phyloP scores from a whole-genome alignment of 2,329 filamentous ascomycete genomes.

The Fusarium nygamai region DNA sequence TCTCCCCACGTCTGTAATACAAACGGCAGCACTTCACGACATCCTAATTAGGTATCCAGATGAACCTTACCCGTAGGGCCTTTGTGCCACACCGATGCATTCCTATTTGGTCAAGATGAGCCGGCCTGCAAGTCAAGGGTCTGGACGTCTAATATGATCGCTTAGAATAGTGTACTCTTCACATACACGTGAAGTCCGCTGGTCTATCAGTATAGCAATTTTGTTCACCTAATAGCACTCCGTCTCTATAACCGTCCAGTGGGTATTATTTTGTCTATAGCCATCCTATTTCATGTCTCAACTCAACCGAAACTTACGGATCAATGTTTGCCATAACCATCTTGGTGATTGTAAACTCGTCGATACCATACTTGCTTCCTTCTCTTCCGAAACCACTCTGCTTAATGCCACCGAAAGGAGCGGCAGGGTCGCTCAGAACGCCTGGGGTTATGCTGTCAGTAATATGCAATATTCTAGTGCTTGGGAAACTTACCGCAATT shows the following conservation, averaged over 20 bases:
- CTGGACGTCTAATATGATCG: neutral
- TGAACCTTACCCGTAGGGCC: neutral
- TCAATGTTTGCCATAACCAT: slow-evolving; percentile 53
- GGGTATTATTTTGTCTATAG: slow-evolving; percentile 36
- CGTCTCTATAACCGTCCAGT: neutral
- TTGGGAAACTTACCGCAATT: slow-evolving; percentile 40
- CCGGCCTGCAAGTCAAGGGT: neutral
- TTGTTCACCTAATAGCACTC: neutral
- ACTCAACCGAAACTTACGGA: slow-evolving; percentile 9
- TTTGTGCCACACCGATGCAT: neutral
- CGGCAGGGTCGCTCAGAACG: slow-evolving; percentile 62
- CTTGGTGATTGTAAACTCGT: slow-evolving; percentile 77
- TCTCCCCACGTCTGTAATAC: neutral
- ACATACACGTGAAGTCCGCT: neutral
- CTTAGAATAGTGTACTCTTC: neutral
- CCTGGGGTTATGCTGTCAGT: slow-evolving; percentile 35
- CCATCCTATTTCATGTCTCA: slow-evolving; percentile 4
- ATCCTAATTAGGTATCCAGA: neutral
- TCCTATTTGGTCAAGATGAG: neutral
- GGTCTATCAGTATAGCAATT: neutral
- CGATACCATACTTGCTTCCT: slow-evolving; percentile 76
- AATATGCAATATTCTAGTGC: neutral
- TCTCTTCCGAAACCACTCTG: slow-evolving; percentile 80
- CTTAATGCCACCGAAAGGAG: slow-evolving; percentile 80
- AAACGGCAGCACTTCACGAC: slow-evolving; percentile 1